Evolutionary conservation across 129 eudicot genomes (phyloP).

Genomic region (Artemisia tridentata): DNA sequence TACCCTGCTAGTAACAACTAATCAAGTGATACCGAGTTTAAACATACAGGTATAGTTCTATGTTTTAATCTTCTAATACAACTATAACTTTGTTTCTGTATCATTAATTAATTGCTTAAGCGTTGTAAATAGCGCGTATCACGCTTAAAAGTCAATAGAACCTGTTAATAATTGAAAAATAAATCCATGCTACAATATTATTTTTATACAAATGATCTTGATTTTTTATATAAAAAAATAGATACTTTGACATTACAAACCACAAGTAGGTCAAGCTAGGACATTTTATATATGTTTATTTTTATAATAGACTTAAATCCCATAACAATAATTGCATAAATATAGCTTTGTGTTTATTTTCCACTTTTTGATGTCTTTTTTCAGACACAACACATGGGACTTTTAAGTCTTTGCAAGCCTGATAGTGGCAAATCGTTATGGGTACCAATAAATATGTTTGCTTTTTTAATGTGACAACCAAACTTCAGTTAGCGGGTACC

Average conservation of each 20-base stretch:
- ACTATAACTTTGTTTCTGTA: background rate
- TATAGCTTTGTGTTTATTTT: background rate
- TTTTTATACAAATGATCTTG: background rate
- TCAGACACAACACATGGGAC: too few relatives aligned
- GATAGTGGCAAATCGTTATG: too few relatives aligned
- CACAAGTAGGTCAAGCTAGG: background rate
- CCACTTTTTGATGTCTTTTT: too few relatives aligned
- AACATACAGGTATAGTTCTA: background rate
- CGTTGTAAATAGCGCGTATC: constrained; percentile 24
- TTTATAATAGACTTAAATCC: background rate
- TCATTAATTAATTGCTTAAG: background rate
- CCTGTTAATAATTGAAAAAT: background rate
- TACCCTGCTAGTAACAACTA: too few relatives aligned
- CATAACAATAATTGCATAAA: background rate
- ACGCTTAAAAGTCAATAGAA: constrained; percentile 10
- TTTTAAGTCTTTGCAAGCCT: too few relatives aligned
- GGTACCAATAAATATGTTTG: too few relatives aligned
- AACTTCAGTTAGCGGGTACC: too few relatives aligned
- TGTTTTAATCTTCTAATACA: background rate
- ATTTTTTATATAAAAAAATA: background rate
- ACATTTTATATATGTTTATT: background rate
- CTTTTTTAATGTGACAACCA: too few relatives aligned
- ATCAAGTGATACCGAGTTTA: too few relatives aligned
- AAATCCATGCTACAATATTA: background rate
- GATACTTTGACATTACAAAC: background rate